These are phyloP conservation scores for Fusarium nurragi DNA, from an alignment of 2,329 filamentous ascomycete genomes.

Conservation along the genomic window DNA sequence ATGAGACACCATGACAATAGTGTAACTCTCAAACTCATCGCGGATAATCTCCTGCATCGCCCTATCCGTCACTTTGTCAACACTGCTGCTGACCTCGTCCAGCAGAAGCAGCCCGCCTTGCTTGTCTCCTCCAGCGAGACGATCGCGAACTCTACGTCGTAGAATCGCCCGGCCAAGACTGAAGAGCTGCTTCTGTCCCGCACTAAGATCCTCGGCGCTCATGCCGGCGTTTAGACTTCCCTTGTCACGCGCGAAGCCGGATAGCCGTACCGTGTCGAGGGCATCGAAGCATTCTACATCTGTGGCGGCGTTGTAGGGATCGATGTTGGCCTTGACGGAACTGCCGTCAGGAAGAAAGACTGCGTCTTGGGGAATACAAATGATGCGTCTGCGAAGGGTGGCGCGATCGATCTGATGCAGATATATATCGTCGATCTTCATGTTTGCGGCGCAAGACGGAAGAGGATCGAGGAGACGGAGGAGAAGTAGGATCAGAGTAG, in stretches of 20 bases:
- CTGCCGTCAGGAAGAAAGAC: conserved; percentile 60
- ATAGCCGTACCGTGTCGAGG: conserved; percentile 50
- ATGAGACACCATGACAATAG: conserved; percentile 63
- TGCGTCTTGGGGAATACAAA: conserved; percentile 64
- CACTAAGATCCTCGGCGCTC: conserved; percentile 59
- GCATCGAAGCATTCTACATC: conserved; percentile 48
- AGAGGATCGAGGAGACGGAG: conserved; percentile 55
- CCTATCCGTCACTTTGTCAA: conserved; percentile 55
- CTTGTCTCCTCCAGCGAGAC: conserved; percentile 20
- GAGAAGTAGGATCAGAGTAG: conserved; percentile 53
- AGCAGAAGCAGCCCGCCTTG: conserved; percentile 50
- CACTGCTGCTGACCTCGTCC: conserved; percentile 56
- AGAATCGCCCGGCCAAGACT: conserved; percentile 69
- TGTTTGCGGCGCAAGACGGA: conserved; percentile 34
- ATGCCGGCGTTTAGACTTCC: conserved; percentile 53
- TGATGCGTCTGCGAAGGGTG: conserved; percentile 57
- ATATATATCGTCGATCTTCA: conserved; percentile 56
- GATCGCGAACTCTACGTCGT: conserved; percentile 43
- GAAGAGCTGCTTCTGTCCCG: conserved; percentile 72
- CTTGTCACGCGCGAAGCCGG: conserved; percentile 44
- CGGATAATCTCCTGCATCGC: conserved; percentile 54
- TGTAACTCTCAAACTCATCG: conserved; percentile 55
- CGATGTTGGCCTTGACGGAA: conserved; percentile 55
- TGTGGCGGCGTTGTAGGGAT: conserved; percentile 49
- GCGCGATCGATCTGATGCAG: conserved; percentile 53